Evolutionary conservation across 2,329 filamentous ascomycete species (phyloP).

Genomic region (Colletotrichum acutatum): DNA sequence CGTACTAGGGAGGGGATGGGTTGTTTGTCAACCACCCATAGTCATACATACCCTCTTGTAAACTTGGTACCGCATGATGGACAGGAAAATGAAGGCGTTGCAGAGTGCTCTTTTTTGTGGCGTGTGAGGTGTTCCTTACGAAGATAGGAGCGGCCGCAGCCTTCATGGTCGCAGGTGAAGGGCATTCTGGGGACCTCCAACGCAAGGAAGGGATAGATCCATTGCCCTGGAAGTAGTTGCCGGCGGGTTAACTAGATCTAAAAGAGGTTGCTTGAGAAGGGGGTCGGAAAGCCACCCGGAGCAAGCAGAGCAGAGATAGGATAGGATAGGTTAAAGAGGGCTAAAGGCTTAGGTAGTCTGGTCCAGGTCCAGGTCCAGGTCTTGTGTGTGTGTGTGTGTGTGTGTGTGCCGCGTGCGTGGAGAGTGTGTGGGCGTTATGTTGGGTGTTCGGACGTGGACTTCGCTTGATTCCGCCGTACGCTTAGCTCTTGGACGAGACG

Average conservation of each 20-base stretch:
- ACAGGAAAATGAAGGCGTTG: slow-evolving; percentile 16
- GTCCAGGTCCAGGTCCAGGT: not conserved
- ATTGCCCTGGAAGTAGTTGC: slow-evolving; percentile 1
- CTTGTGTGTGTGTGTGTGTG: too few species aligned
- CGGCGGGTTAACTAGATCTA: not conserved
- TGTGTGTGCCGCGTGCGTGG: not conserved
- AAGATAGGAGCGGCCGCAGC: slow-evolving; percentile 32
- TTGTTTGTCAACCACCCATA: not conserved
- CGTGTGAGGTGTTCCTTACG: slow-evolving; percentile 32
- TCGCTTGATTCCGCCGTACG: slow-evolving; percentile 11
- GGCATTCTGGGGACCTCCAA: slow-evolving; percentile 19
- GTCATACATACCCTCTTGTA: slow-evolving; percentile 24
- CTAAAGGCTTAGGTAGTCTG: too few species aligned
- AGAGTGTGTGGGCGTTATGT: not conserved
- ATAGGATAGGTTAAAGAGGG: not conserved
- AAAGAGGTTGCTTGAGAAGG: not conserved
- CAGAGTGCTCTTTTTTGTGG: slow-evolving; percentile 25
- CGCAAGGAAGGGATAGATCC: slow-evolving; percentile 6
- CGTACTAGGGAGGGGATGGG: not conserved
- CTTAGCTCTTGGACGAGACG: not conserved
- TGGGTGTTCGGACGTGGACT: slow-evolving; percentile 15
- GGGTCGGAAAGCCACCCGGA: not conserved
- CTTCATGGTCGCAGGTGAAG: slow-evolving; percentile 24
- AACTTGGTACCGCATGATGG: slow-evolving; percentile 24
- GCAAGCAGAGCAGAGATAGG: not conserved